Evolutionary conservation across 2,329 filamentous ascomycete species (phyloP), one percentile per base, ranked within the genome.

Genomic region (Phyllosticta citrichinensis): DNA sequence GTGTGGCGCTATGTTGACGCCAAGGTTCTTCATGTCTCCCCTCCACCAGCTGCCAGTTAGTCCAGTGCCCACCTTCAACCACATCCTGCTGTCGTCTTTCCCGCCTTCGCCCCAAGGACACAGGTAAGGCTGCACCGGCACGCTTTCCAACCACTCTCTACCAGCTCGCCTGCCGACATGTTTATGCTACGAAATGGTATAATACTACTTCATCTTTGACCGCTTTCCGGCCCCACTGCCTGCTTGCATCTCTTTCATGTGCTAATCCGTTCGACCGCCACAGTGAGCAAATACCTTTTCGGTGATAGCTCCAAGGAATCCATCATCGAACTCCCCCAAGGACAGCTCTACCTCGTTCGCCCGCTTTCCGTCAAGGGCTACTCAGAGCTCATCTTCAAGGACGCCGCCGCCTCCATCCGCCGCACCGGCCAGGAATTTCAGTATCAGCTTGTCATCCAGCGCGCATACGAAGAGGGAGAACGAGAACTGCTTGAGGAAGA

Each of bases 341-440:
- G 94, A 71, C 92, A 97, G 75, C 89, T 99, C 53, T 99, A 97
- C 75, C 87, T 99, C 67, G 94, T 99, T 68, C 89, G 94, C 68
- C 94, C 94, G 11, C 84, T 91, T 56, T 97, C 93, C 8, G 91
- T 93, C 62, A 99, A 99, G 75, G 94, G 94, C 66, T 97, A 97
- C 74, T 97, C 93, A 1, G 94, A 99, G 76, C 91, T 97, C 72
- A 96, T 99, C 76, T 99, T 97, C 82, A 96, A 94, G 75, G 94
- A 99, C 85, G 88, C 91, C 50, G 89, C 91, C 55, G 91, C 93
- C 58, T 91, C 88, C 65, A 95, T 99, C 70, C 88, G 95, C 65
- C 86, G 90, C 65, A 97, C 94, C 17, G 92, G 89, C 20, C 92
- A 96, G 73, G 91, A 97, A 59, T 97, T 89, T 70, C 92, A 99